Conservation (phyloP, 345 rosid species). For the Euphorbia tirucalli region DNA sequence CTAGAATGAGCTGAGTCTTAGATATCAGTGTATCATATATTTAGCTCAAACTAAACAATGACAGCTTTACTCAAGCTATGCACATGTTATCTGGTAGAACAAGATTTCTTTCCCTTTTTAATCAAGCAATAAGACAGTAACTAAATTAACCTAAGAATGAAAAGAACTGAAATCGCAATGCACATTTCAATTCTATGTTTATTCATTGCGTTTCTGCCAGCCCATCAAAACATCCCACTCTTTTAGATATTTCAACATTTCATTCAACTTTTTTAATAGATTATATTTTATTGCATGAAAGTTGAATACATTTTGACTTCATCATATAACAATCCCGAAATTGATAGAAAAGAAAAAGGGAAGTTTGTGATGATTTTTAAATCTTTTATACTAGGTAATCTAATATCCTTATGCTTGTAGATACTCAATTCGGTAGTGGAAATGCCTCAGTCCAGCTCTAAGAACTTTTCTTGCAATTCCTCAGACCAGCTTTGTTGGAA, state of each 20-base stretch:
- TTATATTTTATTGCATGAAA: too few relatives aligned
- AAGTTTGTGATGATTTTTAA: too few relatives aligned
- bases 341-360: too few relatives aligned
- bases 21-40: neutral
- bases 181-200: neutral
- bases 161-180: neutral
- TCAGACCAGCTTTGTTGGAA: too few relatives aligned
- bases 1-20: neutral
- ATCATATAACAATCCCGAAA: too few relatives aligned
- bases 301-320: too few relatives aligned
- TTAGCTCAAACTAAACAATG: neutral
- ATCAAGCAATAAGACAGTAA: neutral
- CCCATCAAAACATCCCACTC: neutral
- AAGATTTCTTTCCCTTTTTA: neutral
- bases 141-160: neutral
- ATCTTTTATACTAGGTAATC: too few relatives aligned
- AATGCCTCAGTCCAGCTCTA: too few relatives aligned
- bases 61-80: neutral
- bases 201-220: neutral
- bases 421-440: too few relatives aligned
- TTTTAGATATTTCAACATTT: neutral
- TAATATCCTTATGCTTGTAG: too few relatives aligned
- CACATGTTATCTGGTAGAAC: neutral
- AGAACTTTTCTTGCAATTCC: too few relatives aligned
- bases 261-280: too few relatives aligned